Conservation (phyloP, 768 basidiomycete species). For the Coprinellus micaceus region DNA sequence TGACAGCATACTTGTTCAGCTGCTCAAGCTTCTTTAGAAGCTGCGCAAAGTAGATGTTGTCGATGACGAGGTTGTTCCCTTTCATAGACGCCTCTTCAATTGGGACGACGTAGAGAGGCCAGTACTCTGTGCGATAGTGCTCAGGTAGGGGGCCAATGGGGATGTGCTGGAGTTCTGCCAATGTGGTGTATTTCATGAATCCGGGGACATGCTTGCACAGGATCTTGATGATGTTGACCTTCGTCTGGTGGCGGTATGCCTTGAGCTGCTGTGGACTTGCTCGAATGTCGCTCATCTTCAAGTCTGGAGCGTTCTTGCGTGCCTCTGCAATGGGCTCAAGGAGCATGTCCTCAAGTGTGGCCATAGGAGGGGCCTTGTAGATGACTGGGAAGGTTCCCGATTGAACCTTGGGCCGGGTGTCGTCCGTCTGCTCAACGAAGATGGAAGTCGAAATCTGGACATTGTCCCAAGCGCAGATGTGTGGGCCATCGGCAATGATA, state of each 20-base stretch:
- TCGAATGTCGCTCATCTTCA: slow-evolving; percentile 11
- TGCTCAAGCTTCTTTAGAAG: slow-evolving; percentile 9
- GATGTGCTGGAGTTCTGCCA: too few species aligned
- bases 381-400: slow-evolving; percentile 8
- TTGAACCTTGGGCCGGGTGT: slow-evolving; percentile 7
- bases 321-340: slow-evolving; percentile 6
- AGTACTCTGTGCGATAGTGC: slow-evolving; percentile 18
- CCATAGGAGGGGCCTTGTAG: neutral
- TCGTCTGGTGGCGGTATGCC: slow-evolving; percentile 10
- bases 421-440: slow-evolving; percentile 8
- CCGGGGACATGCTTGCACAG: too few species aligned
- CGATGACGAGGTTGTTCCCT: slow-evolving; percentile 20
- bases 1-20: slow-evolving; percentile 15
- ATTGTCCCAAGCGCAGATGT: slow-evolving; percentile 9
- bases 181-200: too few species aligned
- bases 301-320: neutral
- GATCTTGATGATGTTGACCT: too few species aligned
- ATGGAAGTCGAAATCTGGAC: slow-evolving; percentile 10
- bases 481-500: slow-evolving; percentile 1
- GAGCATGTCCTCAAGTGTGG: neutral
- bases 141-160: neutral
- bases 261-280: neutral
- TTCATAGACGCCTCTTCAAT: slow-evolving; percentile 24
- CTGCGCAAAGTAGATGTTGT: slow-evolving; percentile 19
- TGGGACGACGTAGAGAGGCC: slow-evolving; percentile 17